phyloP scores from a whole-genome alignment of 225 moss, liverwort and hornwort species.

The Pleurozium schreberi region DNA sequence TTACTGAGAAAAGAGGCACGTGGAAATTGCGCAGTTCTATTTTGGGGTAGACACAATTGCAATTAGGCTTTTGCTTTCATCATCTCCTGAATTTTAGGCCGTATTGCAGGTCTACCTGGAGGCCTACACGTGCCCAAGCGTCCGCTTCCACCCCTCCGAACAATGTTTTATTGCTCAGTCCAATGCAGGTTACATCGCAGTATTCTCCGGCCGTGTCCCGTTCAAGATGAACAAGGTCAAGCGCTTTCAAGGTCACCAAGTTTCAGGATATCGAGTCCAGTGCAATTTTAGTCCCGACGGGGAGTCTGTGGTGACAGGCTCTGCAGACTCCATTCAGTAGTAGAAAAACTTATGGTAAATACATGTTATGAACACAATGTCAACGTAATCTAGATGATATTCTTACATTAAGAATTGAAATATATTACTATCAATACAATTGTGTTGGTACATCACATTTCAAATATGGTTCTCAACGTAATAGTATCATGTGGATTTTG shows the following conservation, averaged over 20 bases:
- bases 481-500: no score
- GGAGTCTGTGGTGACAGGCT: slow-evolving; percentile 68
- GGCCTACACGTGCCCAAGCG: slow-evolving; percentile 87
- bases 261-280: slow-evolving; percentile 72
- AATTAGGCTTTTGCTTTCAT: neutral
- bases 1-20: neutral
- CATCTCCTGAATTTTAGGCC: neutral
- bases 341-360: no score
- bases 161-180: slow-evolving; percentile 80
- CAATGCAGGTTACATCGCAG: slow-evolving; percentile 85
- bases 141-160: slow-evolving; percentile 84
- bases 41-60: neutral
- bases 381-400: no score
- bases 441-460: no score
- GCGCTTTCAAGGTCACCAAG: slow-evolving; percentile 76
- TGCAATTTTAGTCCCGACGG: slow-evolving; percentile 96
- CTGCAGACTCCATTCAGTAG: no score
- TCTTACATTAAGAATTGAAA: no score
- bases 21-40: neutral
- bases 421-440: no score
- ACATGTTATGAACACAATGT: no score
- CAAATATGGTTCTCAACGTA: no score
- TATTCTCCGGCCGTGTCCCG: slow-evolving; percentile 74
- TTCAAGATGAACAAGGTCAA: slow-evolving; percentile 86
- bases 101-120: slow-evolving; percentile 71